Evolutionary conservation across 306 rosid species (phyloP).

Genomic region (Fagus crenata): DNA sequence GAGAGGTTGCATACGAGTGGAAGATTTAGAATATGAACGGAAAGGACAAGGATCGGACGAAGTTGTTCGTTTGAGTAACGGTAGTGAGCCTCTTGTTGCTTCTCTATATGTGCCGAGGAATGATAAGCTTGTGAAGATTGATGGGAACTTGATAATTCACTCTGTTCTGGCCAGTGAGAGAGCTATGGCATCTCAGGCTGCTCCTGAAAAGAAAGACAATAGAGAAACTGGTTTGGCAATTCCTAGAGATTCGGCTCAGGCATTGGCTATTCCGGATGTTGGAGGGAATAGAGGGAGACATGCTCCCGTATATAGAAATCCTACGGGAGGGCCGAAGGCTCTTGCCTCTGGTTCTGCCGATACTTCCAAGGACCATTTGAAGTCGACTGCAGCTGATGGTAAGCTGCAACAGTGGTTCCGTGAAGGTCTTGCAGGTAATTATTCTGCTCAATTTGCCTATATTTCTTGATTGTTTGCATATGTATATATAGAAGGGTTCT

Average conservation of each 20-base stretch:
- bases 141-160: conserved; percentile 93
- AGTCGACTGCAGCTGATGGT: conserved; percentile 75
- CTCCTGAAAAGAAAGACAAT: conserved; percentile 39
- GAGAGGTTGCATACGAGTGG: conserved; percentile 36
- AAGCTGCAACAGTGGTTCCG: conserved; percentile 94
- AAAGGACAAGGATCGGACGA: conserved; percentile 36
- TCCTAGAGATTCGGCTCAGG: conserved; percentile 54
- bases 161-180: conserved; percentile 93
- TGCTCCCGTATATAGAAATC: conserved; percentile 50
- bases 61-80: conserved; percentile 46
- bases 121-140: conserved; percentile 89
- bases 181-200: conserved; percentile 60
- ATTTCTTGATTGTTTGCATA: not conserved
- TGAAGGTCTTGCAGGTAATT: conserved; percentile 93
- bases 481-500: conserved; percentile 1
- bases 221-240: conserved; percentile 66
- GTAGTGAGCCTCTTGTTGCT: conserved; percentile 84
- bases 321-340: conserved; percentile 61
- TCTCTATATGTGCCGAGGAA: conserved; percentile 96
- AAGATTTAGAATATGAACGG: conserved; percentile 30
- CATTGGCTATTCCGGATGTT: conserved; percentile 70
- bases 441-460: not conserved
- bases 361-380: conserved; percentile 52
- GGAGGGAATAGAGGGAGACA: conserved; percentile 63
- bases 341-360: conserved; percentile 60